Evolutionary conservation across 805 yeast species (phyloP).

Genomic region (Lachancea cidri): DNA sequence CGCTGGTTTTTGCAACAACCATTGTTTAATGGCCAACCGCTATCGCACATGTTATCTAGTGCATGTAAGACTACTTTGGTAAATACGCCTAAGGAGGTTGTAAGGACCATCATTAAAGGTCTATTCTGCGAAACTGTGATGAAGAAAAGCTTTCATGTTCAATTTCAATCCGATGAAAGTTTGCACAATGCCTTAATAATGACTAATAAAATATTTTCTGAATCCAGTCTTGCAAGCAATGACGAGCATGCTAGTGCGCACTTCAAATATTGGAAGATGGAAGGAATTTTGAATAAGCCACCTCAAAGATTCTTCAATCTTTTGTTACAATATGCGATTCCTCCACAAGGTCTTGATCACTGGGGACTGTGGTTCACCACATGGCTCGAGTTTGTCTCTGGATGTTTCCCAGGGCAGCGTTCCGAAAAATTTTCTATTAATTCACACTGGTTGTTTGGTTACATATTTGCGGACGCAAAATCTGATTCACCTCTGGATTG

Average conservation of each 20-base stretch:
- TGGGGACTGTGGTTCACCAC: slow-evolving; percentile 24
- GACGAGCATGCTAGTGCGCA: not conserved
- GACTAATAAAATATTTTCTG: slow-evolving; percentile 2
- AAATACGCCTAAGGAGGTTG: not conserved
- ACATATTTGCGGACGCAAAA: not conserved
- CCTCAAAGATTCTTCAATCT: slow-evolving; percentile 10
- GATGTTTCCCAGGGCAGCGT: not conserved
- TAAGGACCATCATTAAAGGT: not conserved
- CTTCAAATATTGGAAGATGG: slow-evolving; percentile 5
- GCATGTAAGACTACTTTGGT: not conserved
- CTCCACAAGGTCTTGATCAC: slow-evolving; percentile 13
- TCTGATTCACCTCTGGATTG: not conserved
- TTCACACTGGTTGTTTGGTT: slow-evolving; percentile 1
- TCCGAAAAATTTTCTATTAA: slow-evolving; percentile 3
- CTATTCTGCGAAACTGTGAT: slow-evolving; percentile 4
- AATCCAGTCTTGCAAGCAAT: not conserved
- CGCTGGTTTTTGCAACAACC: slow-evolving; percentile 8
- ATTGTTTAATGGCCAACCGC: not conserved
- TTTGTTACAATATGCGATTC: slow-evolving; percentile 5
- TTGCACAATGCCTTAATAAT: slow-evolving; percentile 6
- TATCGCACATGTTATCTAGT: slow-evolving; percentile 1
- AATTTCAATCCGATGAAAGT: slow-evolving; percentile 1
- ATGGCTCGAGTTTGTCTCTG: slow-evolving; percentile 24
- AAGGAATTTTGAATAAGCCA: slow-evolving; percentile 3
- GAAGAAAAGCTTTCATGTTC: slow-evolving; percentile 3